phyloP scores from a whole-genome alignment of 208 protist genomes.

The Lotmaria passim region DNA sequence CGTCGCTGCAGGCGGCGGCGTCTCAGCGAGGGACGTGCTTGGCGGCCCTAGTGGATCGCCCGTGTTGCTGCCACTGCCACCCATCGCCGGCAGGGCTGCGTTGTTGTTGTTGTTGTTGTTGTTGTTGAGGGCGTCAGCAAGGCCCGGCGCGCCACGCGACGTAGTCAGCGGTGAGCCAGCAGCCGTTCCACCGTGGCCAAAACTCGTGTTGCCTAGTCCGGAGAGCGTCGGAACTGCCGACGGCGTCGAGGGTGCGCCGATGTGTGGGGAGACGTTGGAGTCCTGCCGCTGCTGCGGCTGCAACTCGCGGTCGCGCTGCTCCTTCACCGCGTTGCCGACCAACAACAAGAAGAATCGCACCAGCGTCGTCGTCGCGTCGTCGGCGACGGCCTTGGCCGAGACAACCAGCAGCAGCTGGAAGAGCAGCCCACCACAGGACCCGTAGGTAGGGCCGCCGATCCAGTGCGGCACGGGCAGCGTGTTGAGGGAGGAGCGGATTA shows the following conservation, averaged over 20 bases:
- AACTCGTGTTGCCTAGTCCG: conserved; percentile 11
- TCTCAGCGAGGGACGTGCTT: not conserved
- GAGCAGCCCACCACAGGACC: conserved; percentile 77
- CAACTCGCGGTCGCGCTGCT: conserved; percentile 38
- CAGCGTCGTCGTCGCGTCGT: conserved; percentile 58
- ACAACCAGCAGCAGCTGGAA: conserved; percentile 81
- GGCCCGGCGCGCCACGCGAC: not conserved
- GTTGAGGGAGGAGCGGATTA: conserved; percentile 68
- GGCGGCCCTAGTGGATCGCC: no score
- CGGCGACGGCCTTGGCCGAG: conserved; percentile 44
- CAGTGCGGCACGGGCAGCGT: conserved; percentile 49
- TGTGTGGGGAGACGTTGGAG: not conserved
- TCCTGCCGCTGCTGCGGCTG: not conserved
- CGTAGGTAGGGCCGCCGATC: conserved; percentile 68
- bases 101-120: not conserved
- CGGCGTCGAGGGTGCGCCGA: not conserved
- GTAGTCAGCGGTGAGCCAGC: not conserved
- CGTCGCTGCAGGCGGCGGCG: conserved; percentile 1
- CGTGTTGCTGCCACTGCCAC: no score
- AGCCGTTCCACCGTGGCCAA: not conserved
- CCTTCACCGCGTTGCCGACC: conserved; percentile 55
- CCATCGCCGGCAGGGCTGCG: no score
- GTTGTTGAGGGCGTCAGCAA: not conserved
- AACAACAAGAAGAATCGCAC: conserved; percentile 71
- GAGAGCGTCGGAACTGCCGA: not conserved